phyloP scores from a whole-genome alignment of 2,329 filamentous ascomycete genomes.

The Epichloe coenophiala region DNA sequence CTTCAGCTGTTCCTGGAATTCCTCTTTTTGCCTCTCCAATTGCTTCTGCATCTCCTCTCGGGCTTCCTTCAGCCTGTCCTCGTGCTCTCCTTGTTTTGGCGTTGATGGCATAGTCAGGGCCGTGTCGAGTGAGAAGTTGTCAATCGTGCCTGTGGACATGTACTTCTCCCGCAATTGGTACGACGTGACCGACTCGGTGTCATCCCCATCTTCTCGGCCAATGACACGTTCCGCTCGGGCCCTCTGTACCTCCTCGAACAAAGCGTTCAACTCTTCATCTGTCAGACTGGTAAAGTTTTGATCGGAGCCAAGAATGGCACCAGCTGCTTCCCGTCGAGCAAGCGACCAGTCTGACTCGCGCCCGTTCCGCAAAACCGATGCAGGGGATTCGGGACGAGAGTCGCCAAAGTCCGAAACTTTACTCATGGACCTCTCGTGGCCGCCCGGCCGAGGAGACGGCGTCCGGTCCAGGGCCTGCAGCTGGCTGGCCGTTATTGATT shows the following conservation, averaged over 20 bases:
- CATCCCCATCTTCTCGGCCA: conserved; percentile 69
- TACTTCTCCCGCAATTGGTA: conserved; percentile 90
- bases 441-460: conserved; percentile 34
- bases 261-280: conserved; percentile 83
- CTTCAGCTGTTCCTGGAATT: conserved; percentile 66
- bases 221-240: conserved; percentile 65
- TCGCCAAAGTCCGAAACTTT: conserved; percentile 69
- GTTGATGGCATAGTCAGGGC: conserved; percentile 89
- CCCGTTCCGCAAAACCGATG: conserved; percentile 48
- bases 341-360: conserved; percentile 91
- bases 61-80: conserved; percentile 59
- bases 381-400: conserved; percentile 68
- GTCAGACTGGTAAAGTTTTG: conserved; percentile 82
- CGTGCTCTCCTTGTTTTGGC: conserved; percentile 63
- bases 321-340: conserved; percentile 83
- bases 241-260: conserved; percentile 89
- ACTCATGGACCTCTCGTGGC: conserved; percentile 71
- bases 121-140: conserved; percentile 93
- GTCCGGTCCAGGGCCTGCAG: conserved; percentile 42
- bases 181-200: conserved; percentile 77
- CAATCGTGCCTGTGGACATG: conserved; percentile 82
- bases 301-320: conserved; percentile 76
- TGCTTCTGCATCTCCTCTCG: conserved; percentile 75
- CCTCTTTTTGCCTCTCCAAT: conserved; percentile 77
- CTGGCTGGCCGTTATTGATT: conserved; percentile 57